Base-by-base conservation (phyloP, 352 stramenopile species). In the Phytophthora uliginosa region DNA sequence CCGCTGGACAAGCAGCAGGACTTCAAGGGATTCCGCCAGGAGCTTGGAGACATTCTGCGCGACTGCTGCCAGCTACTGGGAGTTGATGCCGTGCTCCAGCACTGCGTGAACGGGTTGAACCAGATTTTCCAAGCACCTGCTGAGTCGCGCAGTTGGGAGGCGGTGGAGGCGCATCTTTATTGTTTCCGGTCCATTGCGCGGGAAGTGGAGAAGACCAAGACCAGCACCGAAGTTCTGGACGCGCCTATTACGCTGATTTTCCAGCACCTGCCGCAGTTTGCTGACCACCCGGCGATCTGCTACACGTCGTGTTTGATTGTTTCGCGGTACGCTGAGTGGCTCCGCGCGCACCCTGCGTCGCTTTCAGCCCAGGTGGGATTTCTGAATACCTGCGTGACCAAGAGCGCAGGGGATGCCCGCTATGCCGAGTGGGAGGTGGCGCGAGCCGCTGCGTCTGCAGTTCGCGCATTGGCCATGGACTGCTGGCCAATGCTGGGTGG, bases 271-370 rank as follows among this genome's bases (percentile, higher is more conserved):
- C 79, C 85, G 4, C 87, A 90, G 65, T 92, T 95, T 60, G 73
- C 87, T 4, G 81, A 83, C 38, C 88, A 97, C 51, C 86, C 90
- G 15, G 85, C 90, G 9, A 95, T 95, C 59, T 86, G 83, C 73
- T 97, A 97, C 78, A 97, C 90, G 31, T 86, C 90, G 26, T 97
- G 88, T 50, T 77, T 97, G 42, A 91, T 95, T 47, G 78, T 97
- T 5, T 94, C 90, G n/a, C 87, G 90, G 9, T 97, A 95, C 45
- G 86, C 83, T 5, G 71, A 88, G 22, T 97, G 90, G 90, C 75
- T 97, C 5, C 76, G 75, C 13, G 70, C 74, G 3, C 77, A 94
- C 58, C 74, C 82, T 4, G 60, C 63, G 15, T 88, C 79, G 26
- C 66, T 97, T 33, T 73, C 76, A 4, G 74, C 74, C 18, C 79